Evolutionary conservation across 768 basidiomycete genomes (phyloP), one percentile per base, ranked within the genome.

Genomic region (Mrakia frigida): DNA sequence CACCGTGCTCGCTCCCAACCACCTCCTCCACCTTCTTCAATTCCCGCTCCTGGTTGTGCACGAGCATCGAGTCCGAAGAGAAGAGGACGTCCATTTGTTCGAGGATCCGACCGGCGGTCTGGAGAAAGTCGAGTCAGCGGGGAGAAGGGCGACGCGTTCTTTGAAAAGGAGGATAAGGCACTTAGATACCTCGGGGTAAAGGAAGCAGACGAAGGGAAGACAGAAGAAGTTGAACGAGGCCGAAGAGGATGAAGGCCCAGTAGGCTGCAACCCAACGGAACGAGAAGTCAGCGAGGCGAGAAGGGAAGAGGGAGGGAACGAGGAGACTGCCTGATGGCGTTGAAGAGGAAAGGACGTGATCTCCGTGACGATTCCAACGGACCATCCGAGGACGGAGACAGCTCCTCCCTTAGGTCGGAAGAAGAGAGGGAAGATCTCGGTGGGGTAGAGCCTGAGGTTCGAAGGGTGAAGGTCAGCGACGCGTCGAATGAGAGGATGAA

Each of bases 321-420:
- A 75, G 52, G 77, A 77, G 60, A 80, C 76, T 16, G 59, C 73
- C 33, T 79, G 73, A 79, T 75, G 37, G 74, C 76, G 43, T 76
- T 77, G 75, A 79, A 80, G 56, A 80, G 53, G 79, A 80, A 80
- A 3, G 78, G 78, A 5, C n/a, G 79, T 78, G 69, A 80, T 78
- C 52, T 74, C 78, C 0, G 73, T 80, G 23, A 79, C 70, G 63
- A 79, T 71, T 14, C 79, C 79, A 53, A 70, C 61, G n/a, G 41
- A 46, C 46, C 70, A 65, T 46, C 80, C 80, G 10, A 77, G 41
- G 35, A 80, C 80, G 18, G 70, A 65, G 25, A 77, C 70, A 4
- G 79, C 79, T 43, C 77, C 71, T 21, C 80, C 80, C 72, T 79
- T 78, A 2, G 79, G 74, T 68, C 80, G 68, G 9, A 80, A 73